phyloP scores from a whole-genome alignment of 768 basidiomycete genomes.

The Naganishia kalamii region DNA sequence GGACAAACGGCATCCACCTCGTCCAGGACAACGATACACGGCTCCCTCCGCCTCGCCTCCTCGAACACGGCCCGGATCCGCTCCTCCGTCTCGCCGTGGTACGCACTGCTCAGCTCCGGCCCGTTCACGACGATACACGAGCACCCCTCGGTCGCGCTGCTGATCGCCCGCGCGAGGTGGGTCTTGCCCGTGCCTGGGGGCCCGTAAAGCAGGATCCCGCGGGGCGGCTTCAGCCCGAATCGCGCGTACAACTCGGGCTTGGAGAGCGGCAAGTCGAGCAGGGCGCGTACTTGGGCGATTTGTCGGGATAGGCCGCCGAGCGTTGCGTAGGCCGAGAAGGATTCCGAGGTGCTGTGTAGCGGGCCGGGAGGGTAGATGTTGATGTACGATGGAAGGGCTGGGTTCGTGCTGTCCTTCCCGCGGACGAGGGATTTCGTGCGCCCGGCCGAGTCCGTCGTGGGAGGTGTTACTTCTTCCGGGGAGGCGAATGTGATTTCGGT shows the following conservation, averaged over 20 bases:
- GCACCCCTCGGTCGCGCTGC: slow-evolving; percentile 67
- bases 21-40: slow-evolving; percentile 89
- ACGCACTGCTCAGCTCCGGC: slow-evolving; percentile 87
- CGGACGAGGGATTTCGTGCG: slow-evolving; percentile 1
- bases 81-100: slow-evolving; percentile 94
- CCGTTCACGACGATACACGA: slow-evolving; percentile 91
- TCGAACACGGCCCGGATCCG: slow-evolving; percentile 81
- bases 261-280: slow-evolving; percentile 77
- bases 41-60: slow-evolving; percentile 70
- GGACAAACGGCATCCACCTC: slow-evolving; percentile 95
- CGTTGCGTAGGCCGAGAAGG: slow-evolving; percentile 58
- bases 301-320: slow-evolving; percentile 86
- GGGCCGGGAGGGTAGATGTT: slow-evolving; percentile 41
- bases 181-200: slow-evolving; percentile 98
- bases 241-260: slow-evolving; percentile 73
- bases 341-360: slow-evolving; percentile 21
- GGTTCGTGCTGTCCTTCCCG: not conserved
- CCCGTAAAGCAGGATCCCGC: slow-evolving; percentile 87
- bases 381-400: slow-evolving; percentile 40
- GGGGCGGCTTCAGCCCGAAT: slow-evolving; percentile 90
- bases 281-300: slow-evolving; percentile 74
- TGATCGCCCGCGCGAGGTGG: slow-evolving; percentile 88
- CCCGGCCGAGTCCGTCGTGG: not conserved
- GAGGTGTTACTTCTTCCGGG: not conserved
- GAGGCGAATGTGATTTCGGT: slow-evolving; percentile 8